Percentiles rank a stretch among this genome's conserved stretches.
Evolutionary conservation across 2,329 filamentous ascomycete genomes (phyloP).

Genomic region (Neospermospora avenae): DNA sequence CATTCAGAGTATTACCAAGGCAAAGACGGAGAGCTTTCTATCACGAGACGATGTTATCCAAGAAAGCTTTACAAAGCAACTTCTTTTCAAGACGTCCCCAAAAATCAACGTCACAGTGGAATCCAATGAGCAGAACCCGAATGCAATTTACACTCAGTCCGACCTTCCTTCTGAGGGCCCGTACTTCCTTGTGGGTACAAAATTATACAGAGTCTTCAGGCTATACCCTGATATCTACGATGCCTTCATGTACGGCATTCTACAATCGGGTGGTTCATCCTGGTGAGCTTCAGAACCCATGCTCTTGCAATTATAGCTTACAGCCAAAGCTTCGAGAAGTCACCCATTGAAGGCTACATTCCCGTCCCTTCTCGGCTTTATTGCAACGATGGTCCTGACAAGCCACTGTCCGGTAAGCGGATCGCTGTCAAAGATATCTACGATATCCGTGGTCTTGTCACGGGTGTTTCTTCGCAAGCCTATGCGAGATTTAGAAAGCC

Average conservation of each 20-base stretch:
- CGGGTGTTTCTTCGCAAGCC: slow-evolving; percentile 53
- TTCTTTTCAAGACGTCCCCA: not conserved
- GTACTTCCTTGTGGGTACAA: slow-evolving; percentile 13
- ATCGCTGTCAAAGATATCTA: slow-evolving; percentile 62
- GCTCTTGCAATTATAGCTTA: not conserved
- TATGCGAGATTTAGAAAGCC: slow-evolving; percentile 50
- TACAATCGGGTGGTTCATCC: slow-evolving; percentile 1
- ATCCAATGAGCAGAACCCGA: not conserved
- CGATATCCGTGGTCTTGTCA: slow-evolving; percentile 52
- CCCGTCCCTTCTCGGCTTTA: slow-evolving; percentile 58
- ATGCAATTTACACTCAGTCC: not conserved
- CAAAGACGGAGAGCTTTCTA: not conserved
- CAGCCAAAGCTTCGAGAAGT: not conserved
- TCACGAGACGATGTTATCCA: slow-evolving; percentile 1
- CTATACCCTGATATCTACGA: slow-evolving; percentile 15
- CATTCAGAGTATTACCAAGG: not conserved
- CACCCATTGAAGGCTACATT: slow-evolving; percentile 34
- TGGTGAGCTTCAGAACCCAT: slow-evolving; percentile 13
- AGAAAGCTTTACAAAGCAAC: not conserved
- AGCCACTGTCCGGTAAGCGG: slow-evolving; percentile 57
- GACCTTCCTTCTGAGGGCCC: slow-evolving; percentile 9
- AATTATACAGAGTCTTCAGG: slow-evolving; percentile 10
- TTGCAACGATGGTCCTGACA: slow-evolving; percentile 43
- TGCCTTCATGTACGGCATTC: slow-evolving; percentile 15
- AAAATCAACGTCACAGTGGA: not conserved